Evolutionary conservation across 2,329 filamentous ascomycete species (phyloP), one percentile per base, ranked within the genome.

Genomic region (Paradendryphiella salina): DNA sequence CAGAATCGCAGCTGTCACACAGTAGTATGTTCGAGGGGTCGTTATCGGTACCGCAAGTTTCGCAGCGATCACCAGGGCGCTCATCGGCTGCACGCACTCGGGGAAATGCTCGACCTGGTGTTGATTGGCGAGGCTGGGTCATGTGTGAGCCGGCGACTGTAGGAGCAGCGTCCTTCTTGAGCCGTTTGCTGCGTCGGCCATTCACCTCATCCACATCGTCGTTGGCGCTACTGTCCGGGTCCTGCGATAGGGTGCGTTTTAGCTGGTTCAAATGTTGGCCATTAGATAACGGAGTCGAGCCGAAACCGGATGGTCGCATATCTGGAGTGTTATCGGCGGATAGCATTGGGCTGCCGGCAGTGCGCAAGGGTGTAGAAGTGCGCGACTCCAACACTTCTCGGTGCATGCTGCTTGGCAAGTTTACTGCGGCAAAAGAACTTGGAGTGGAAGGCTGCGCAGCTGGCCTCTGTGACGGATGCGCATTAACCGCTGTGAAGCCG

Each of bases 61-160:
- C 91, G 69, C 94, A 99, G 73, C 86, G 88, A 69, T 87, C 82
- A 54, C 84, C 83, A 26, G 78, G 79, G 62, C 80, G 82, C 46
- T 81, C 79, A 43, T 79, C 69, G 15, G 65, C 53, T 29, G 79
- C 79, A 55, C 81, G 81, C 63, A 84, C 82, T 38, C 81, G 79
- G 40, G 80, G 79, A 15, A 56, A 57, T 79, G 52, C 85, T 79
- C 61, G 65, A 56, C 84, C 82, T 14, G 87, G 89, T 13, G 86
- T 86, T 20, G 88, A 86, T 49, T 93, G 90, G 45, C 93, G 89
- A 68, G 96, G 91, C 66, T 93, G 84, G 54, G 90, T 94, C 91
- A 97, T 97, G 75, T 97, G 91, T 44, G 93, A 97, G 46, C 94
- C 94, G 59, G 91, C 91, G 61, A 99, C 90, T 28, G 90, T 96